Evolutionary conservation across 2,329 filamentous ascomycete genomes (phyloP).

Genomic region (Coleophoma eucalyptorum): DNA sequence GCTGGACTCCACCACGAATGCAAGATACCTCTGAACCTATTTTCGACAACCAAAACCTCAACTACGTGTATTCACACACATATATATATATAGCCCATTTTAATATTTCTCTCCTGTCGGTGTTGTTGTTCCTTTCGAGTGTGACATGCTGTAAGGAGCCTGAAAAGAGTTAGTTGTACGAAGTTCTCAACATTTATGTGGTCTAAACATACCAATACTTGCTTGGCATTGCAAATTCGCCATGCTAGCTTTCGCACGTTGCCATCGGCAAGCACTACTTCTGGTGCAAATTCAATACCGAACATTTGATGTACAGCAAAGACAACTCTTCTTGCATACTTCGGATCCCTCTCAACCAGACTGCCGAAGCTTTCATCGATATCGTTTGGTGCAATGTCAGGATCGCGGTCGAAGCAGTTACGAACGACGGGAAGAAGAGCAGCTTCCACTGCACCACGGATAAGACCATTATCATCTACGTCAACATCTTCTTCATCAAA

Average conservation of each 20-base stretch:
- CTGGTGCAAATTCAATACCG: slow-evolving; percentile 89
- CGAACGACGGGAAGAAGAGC: slow-evolving; percentile 78
- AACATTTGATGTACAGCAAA: slow-evolving; percentile 97
- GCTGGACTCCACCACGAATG: too few relatives aligned
- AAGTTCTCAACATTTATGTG: slow-evolving; percentile 1
- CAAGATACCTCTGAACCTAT: too few relatives aligned
- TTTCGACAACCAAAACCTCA: too few relatives aligned
- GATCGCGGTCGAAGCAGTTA: slow-evolving; percentile 90
- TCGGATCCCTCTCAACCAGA: slow-evolving; percentile 80
- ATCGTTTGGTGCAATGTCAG: slow-evolving; percentile 80
- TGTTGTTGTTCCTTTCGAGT: slow-evolving; percentile 24
- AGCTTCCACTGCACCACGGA: slow-evolving; percentile 68
- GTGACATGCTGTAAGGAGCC: slow-evolving; percentile 29
- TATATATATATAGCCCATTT: not conserved
- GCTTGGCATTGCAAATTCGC: slow-evolving; percentile 94
- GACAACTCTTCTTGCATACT: slow-evolving; percentile 85
- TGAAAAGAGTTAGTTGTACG: slow-evolving; percentile 5
- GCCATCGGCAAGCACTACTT: slow-evolving; percentile 88
- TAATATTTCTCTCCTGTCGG: slow-evolving; percentile 17
- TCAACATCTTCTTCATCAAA: slow-evolving; percentile 75
- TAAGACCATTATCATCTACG: slow-evolving; percentile 50
- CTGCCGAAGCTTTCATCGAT: slow-evolving; percentile 80
- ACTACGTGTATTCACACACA: too few relatives aligned
- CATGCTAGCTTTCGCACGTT: slow-evolving; percentile 87
- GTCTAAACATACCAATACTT: slow-evolving; percentile 66